Percentiles rank a stretch among this genome's conserved stretches.
These are phyloP conservation scores for Colletotrichum agaves DNA, from an alignment of 2,329 filamentous ascomycete species.

Conservation along the genomic window DNA sequence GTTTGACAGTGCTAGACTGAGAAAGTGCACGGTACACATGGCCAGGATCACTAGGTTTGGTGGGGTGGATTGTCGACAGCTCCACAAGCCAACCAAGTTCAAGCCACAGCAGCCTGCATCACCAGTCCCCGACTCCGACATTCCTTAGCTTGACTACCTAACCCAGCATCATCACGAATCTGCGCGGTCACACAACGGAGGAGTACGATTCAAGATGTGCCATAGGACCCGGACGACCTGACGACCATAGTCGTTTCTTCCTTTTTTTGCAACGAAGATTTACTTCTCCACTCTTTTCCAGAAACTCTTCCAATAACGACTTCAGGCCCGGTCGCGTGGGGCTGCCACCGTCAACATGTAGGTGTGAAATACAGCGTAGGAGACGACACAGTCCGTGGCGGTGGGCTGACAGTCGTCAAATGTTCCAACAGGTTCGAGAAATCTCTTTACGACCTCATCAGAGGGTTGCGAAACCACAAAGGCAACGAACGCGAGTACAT, in stretches of 20 bases:
- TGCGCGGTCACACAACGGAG: constrained; percentile 13
- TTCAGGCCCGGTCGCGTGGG: constrained; percentile 26
- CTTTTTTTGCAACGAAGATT: neutral
- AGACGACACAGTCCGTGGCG: neutral
- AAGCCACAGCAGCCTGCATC: constrained; percentile 33
- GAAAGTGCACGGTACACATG: neutral
- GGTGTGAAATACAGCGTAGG: constrained; percentile 11
- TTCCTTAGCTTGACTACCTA: constrained; percentile 25
- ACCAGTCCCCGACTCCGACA: constrained; percentile 25
- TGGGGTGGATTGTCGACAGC: constrained; percentile 25
- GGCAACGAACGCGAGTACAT: constrained; percentile 96
- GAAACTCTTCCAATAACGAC: neutral
- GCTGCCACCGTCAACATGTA: constrained; percentile 33
- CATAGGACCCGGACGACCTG: constrained; percentile 26
- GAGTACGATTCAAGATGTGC: constrained; percentile 28
- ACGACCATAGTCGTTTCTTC: constrained; percentile 11
- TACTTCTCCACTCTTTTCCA: neutral
- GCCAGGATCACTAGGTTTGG: constrained; percentile 14
- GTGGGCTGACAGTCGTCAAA: constrained; percentile 37
- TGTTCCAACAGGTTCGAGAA: constrained; percentile 87
- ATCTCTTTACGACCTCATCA: constrained; percentile 97
- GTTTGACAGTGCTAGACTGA: neutral
- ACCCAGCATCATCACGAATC: neutral
- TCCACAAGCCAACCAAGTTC: constrained; percentile 35
- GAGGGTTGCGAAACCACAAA: constrained; percentile 94